Evolutionary conservation across 1,284 basidiomycete genomes (phyloP).

Genomic region (Pholiota adiposa): DNA sequence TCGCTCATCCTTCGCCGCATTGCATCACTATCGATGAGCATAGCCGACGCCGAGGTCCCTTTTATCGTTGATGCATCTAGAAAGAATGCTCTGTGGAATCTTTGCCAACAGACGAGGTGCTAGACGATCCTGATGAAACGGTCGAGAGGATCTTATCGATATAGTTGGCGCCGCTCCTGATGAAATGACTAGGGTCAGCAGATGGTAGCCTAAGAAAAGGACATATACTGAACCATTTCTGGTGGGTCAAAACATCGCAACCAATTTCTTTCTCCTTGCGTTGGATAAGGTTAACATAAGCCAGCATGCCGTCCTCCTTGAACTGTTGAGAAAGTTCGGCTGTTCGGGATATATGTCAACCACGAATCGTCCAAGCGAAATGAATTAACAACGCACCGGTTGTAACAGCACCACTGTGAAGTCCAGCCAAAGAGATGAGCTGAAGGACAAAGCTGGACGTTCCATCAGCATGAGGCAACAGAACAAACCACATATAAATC

Average conservation of each 20-base stretch:
- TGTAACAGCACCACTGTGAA: conserved; percentile 84
- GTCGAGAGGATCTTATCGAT: conserved; percentile 80
- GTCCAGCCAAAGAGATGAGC: conserved; percentile 84
- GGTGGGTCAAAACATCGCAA: conserved; percentile 91
- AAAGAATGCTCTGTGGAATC: conserved; percentile 89
- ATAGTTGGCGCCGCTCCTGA: conserved; percentile 86
- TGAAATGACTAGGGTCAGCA: conserved; percentile 5
- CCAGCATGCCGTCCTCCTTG: conserved; percentile 87
- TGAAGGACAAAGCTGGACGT: conserved; percentile 76
- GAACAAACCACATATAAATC: too few relatives aligned
- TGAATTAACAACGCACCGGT: conserved; percentile 55
- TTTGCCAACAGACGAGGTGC: conserved; percentile 79
- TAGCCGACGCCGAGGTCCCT: conserved; percentile 13
- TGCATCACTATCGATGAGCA: background rate
- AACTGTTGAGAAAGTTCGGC: conserved; percentile 78
- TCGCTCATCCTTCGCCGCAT: background rate
- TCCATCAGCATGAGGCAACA: background rate
- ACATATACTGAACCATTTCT: conserved; percentile 71
- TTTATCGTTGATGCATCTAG: conserved; percentile 32
- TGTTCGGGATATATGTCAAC: conserved; percentile 30
- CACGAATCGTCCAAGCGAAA: background rate
- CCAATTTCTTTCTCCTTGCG: conserved; percentile 89
- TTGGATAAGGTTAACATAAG: conserved; percentile 85
- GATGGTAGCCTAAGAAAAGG: background rate
- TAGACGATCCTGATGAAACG: conserved; percentile 82